Evolutionary conservation across 495 filamentous ascomycete species (phyloP), one percentile per base, ranked within the genome.

Genomic region (Lophium mytilinum): DNA sequence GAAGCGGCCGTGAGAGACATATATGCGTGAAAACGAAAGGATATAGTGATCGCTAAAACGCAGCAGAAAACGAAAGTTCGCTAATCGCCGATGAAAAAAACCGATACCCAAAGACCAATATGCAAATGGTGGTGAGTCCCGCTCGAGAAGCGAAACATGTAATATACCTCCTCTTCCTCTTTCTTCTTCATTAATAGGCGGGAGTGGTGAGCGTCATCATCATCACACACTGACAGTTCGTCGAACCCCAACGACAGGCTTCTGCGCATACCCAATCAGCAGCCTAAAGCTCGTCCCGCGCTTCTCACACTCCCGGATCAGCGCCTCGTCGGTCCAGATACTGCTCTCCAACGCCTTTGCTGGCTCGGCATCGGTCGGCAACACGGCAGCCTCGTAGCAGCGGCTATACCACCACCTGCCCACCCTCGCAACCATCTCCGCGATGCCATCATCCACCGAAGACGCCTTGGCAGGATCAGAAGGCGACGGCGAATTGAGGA

Each of bases 351-450:
- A 47, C 47, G 37, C 55, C n/a, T 47, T 50, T 24, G 41, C 63
- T 4, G 51, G 33, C 40, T 62, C 67, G 51, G 78, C 76, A 30
- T 76, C 79, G 24, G 79, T 74, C 1, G 77, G 72, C 21, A 79
- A 71, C 14, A 85, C 74, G 8, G 78, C 74, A 18, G 70, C 77
- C 73, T 97, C 93, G 69, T 97, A 97, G 75, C 90, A 96, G 50
- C 85, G 79, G 4, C 81, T 86, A 70, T 95, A 96, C 93, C 94
- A 97, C 90, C 90, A 98, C 39, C 94, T 77, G 14, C 93, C 94
- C 8, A 98, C 92, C 57, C 82, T 84, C 17, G 90, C 83, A 17
- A 97, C 90, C 75, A 95, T 94, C 65, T 89, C 90, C 4, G 88
- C 87, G 63, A 96, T 94, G 52, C 81, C 84, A 62, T 88, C 85